Percentiles rank a stretch among this genome's conserved stretches.
Conservation (phyloP, 441 rosid genomes). For the Pelargonium fulgidum region DNA sequence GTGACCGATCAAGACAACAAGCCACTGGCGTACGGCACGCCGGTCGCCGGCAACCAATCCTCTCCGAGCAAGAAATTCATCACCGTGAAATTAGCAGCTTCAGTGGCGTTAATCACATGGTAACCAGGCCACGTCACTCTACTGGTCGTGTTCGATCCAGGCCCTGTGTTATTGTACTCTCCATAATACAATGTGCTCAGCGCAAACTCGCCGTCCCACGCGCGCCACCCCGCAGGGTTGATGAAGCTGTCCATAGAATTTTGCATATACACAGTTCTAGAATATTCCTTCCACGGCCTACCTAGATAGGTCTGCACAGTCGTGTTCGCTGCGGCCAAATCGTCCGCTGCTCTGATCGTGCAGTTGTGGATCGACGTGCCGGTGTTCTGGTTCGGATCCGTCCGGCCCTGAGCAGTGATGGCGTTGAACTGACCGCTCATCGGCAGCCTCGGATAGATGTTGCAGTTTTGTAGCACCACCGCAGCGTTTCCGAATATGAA, state of each 20-base stretch:
- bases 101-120: slow-evolving; percentile 40
- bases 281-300: slow-evolving; percentile 76
- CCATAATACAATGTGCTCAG: slow-evolving; percentile 54
- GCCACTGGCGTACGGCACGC: slow-evolving; percentile 48
- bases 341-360: slow-evolving; percentile 46
- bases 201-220: slow-evolving; percentile 60
- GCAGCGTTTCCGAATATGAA: slow-evolving; percentile 78
- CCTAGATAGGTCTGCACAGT: slow-evolving; percentile 50
- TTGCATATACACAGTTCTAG: slow-evolving; percentile 61
- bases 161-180: slow-evolving; percentile 58
- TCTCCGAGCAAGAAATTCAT: slow-evolving; percentile 48
- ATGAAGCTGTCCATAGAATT: slow-evolving; percentile 41
- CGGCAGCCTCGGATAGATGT: slow-evolving; percentile 49
- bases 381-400: slow-evolving; percentile 66
- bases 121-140: slow-evolving; percentile 66
- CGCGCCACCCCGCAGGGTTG: slow-evolving; percentile 66
- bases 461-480: slow-evolving; percentile 49
- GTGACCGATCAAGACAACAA: slow-evolving; percentile 18
- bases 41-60: slow-evolving; percentile 62
- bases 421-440: slow-evolving; percentile 54
- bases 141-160: slow-evolving; percentile 37
- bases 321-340: slow-evolving; percentile 31
- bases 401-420: slow-evolving; percentile 68
- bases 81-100: slow-evolving; percentile 55
- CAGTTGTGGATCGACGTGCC: slow-evolving; percentile 71